Percentiles rank a stretch among this genome's conserved stretches.
phyloP scores from a whole-genome alignment of 1,284 basidiomycete species.

The Ceratobasidium sp. region DNA sequence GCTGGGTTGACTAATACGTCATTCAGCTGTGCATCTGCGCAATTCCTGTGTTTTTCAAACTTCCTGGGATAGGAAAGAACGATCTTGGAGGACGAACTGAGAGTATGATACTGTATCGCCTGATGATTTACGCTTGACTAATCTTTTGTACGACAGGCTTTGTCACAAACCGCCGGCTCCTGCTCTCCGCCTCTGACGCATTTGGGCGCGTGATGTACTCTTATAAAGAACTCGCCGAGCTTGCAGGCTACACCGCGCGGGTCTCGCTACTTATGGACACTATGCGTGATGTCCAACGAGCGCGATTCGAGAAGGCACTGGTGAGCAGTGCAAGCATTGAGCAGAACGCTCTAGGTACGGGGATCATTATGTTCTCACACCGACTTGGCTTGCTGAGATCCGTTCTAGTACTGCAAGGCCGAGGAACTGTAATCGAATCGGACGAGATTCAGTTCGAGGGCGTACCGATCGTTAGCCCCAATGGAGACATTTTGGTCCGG shows the following conservation, averaged over 20 bases:
- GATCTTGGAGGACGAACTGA: slow-evolving; percentile 90
- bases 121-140: background rate
- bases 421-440: slow-evolving; percentile 84
- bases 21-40: slow-evolving; percentile 87
- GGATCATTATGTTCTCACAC: background rate
- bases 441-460: slow-evolving; percentile 89
- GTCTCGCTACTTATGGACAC: slow-evolving; percentile 92
- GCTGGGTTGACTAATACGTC: background rate
- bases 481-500: slow-evolving; percentile 90
- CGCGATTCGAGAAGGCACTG: slow-evolving; percentile 90
- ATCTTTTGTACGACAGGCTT: slow-evolving; percentile 68
- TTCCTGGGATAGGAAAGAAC: slow-evolving; percentile 75
- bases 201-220: slow-evolving; percentile 87
- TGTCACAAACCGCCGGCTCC: slow-evolving; percentile 91
- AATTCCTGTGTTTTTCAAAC: slow-evolving; percentile 91
- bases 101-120: slow-evolving; percentile 61
- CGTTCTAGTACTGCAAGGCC: slow-evolving; percentile 76
- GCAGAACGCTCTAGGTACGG: slow-evolving; percentile 83
- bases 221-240: slow-evolving; percentile 95
- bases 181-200: slow-evolving; percentile 74
- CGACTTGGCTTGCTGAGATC: slow-evolving; percentile 14
- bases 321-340: slow-evolving; percentile 81
- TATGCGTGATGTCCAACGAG: slow-evolving; percentile 88
- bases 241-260: slow-evolving; percentile 95
- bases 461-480: slow-evolving; percentile 96